Evolutionary conservation across 495 filamentous ascomycete species (phyloP).

Genomic region (Aspergillus incahuasiensis): DNA sequence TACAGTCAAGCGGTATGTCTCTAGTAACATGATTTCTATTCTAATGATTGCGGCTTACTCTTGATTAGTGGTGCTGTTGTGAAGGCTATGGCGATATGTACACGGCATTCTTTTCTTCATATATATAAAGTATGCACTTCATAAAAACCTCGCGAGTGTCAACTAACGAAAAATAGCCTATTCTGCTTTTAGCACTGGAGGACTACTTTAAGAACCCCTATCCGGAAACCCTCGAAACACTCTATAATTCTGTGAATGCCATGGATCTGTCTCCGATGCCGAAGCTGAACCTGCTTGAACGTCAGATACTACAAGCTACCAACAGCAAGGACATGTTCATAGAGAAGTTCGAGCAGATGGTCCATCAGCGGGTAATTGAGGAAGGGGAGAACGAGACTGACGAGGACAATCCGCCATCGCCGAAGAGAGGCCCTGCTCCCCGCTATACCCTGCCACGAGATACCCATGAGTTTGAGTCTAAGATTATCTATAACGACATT

Average conservation of each 20-base stretch:
- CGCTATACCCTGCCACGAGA: constrained; percentile 74
- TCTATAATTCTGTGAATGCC: constrained; percentile 88
- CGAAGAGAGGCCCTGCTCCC: constrained; percentile 33
- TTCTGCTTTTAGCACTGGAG: constrained; percentile 89
- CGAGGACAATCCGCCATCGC: constrained; percentile 36
- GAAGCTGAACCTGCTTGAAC: constrained; percentile 74
- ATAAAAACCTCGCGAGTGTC: background rate
- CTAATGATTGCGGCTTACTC: constrained; percentile 5
- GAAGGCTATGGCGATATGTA: constrained; percentile 99
- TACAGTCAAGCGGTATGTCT: constrained; percentile 67
- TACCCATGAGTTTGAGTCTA: constrained; percentile 95
- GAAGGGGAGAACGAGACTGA: constrained; percentile 32
- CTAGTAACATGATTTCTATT: background rate
- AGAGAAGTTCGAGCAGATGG: constrained; percentile 95
- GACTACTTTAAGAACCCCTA: constrained; percentile 95
- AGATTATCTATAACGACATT: constrained; percentile 89
- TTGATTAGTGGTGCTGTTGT: constrained; percentile 77
- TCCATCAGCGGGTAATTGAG: constrained; percentile 58
- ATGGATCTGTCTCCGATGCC: constrained; percentile 98
- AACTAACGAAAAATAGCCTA: constrained; percentile 54
- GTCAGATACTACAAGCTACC: constrained; percentile 79
- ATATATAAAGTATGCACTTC: constrained; percentile 77
- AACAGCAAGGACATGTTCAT: constrained; percentile 95
- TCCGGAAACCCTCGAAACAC: constrained; percentile 79
- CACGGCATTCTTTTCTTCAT: constrained; percentile 94